A percentile compares a stretch with the other conserved stretches of the same genome.
Evolutionary conservation across 345 rosid species (phyloP).

Genomic region (Eucalyptus microcorys): DNA sequence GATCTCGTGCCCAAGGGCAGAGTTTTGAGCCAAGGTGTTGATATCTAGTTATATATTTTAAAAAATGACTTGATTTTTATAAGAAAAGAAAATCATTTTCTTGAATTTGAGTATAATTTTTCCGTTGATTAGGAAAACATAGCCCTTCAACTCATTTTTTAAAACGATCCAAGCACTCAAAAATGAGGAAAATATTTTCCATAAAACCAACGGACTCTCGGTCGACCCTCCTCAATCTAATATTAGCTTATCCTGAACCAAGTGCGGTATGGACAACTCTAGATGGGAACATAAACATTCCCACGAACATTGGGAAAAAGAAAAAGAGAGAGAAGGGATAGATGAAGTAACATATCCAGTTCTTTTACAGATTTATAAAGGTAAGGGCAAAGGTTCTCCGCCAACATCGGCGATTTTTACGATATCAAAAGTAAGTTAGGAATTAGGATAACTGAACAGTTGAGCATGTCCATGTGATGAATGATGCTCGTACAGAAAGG

Average conservation of each 20-base stretch:
- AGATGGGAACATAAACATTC: background rate
- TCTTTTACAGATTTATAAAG: background rate
- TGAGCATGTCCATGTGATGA: background rate
- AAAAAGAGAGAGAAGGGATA: background rate
- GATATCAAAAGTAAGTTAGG: background rate
- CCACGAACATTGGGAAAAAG: background rate
- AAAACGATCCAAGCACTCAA: too few relatives aligned
- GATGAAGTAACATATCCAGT: background rate
- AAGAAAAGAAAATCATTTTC: background rate
- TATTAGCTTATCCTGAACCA: background rate
- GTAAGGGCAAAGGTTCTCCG: background rate
- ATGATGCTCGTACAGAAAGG: background rate
- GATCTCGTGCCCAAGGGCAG: rapidly evolving
- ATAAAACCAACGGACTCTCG: background rate
- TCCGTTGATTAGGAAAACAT: background rate
- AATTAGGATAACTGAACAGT: background rate
- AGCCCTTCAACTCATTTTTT: rapidly evolving
- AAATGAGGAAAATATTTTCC: background rate
- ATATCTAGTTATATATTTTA: too few relatives aligned
- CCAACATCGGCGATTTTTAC: background rate
- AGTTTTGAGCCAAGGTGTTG: rapidly evolving
- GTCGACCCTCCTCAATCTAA: background rate
- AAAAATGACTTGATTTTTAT: too few relatives aligned
- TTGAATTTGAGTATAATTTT: background rate
- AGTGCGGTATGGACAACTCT: background rate